Evolutionary conservation across 306 rosid genomes (phyloP), one percentile per base, ranked within the genome.

Genomic region (Quillaja saponaria): DNA sequence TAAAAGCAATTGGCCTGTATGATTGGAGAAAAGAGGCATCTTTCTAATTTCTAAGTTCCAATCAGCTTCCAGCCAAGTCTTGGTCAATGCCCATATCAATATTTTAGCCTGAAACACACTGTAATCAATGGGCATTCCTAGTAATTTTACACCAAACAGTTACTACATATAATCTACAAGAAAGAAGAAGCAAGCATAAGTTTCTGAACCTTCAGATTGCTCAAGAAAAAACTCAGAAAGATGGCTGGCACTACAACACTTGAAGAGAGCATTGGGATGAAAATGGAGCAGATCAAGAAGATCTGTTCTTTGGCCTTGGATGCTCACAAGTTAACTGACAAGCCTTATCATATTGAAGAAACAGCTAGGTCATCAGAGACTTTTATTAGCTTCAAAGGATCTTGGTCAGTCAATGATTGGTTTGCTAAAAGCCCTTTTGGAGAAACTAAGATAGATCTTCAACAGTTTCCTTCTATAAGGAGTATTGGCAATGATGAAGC

Each of bases 401-500:
- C 79, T 7, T 81, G 85, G 84, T 58, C 63, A 39, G 64, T 18
- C 17, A 5, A 60, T 13, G 76, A 76, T 25, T 88, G 81, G 86
- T 81, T 48, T 58, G 44, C 52, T 17, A 57, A 44, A 0, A 37
- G 64, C n/a, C 37, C 81, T 0, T 86, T 82, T n/a, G 95, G 90
- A 3, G 90, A 67, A 55, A 55, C 80, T 0, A 13, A 64, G 53
- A 75, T 82, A 64, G 35, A 84, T 66, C 42, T 34, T 25, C 1
- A 7, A 0, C 28, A 46, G 1, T 92, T 89, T 31, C 90, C 91
- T 45, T 80, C 83, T 0, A 63, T 89, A 34, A 80, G 62, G 78
- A 86, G 90, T 68, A 53, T 92, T 62, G 90, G 99, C 1, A 82
- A 75, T 13, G 82, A 78, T 28, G 87, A 82, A 38, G 34, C 46